Base-by-base conservation (phyloP, 345 rosid genomes). In the Gossypium herbaceum region DNA sequence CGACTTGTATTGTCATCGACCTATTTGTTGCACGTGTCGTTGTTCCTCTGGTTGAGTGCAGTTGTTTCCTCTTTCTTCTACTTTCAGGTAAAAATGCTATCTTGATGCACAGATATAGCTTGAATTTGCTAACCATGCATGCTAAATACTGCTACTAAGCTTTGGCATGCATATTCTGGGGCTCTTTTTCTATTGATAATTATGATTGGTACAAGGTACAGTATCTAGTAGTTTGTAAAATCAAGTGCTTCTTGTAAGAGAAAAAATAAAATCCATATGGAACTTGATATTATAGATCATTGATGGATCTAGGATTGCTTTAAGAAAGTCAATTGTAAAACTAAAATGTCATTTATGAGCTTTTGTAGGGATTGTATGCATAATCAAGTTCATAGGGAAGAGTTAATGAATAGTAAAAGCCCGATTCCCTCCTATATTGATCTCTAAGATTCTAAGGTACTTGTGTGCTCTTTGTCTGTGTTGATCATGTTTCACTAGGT, bases 41-140 rank as follows among this genome's bases (percentile, higher is more conserved):
- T 92, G 68, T 94, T 94, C 85, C 90, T 94, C 68, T 94, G 98
- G 98, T 88, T 94, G 79, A 87, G 97, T 84, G 97, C 98, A 25
- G 93, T 91, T 81, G 88, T 90, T 74, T 94, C 97, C 52, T 94
- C 98, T 59, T 94, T 94, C 88, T 90, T 94, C 88, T 92, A 94
- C 81, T 94, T 94, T 85, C 98, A 94, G 88, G 97, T 94, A 85
- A 77, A 80, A 71, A 22, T 22, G 25, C 25, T 19, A 50, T 54
- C n/a, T n/a, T n/a, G n/a, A n/a, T n/a, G n/a, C n/a, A n/a, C n/a
- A n/a, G 3, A 57, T 29, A 7, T 72, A 47, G 77, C 62, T 78
- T 47, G 12, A 72, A 39, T 69, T 75, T 63, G 20, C 48, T 10
- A 25, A n/a, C 22, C 16, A 19, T 41, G n/a, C 45, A 24, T 25